phyloP scores from a whole-genome alignment of 2,329 filamentous ascomycete genomes.

The Phaeophleospora eucalypticola region DNA sequence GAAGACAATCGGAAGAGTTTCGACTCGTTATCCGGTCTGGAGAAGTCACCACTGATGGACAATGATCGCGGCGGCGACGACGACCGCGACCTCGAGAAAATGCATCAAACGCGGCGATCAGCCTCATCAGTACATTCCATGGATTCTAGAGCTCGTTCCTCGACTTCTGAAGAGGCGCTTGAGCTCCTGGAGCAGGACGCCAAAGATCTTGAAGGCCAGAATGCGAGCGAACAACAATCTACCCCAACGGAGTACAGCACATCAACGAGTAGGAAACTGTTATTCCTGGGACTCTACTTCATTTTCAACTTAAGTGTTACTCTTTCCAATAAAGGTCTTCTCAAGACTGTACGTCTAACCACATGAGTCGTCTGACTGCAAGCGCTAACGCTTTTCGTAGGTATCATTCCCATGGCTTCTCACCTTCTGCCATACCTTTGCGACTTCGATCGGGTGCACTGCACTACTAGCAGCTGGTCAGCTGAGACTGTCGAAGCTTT shows the following conservation, averaged over 20 bases:
- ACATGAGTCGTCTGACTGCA: neutral
- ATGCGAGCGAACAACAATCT: neutral
- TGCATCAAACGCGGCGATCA: too few relatives aligned
- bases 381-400: slow-evolving; percentile 30
- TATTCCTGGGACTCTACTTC: slow-evolving; percentile 42
- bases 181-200: slow-evolving; percentile 10
- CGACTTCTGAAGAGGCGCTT: slow-evolving; percentile 10
- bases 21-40: too few relatives aligned
- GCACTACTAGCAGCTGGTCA: slow-evolving; percentile 50
- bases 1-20: too few relatives aligned
- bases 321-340: slow-evolving; percentile 58
- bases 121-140: slow-evolving; percentile 10
- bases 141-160: slow-evolving; percentile 9
- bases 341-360: slow-evolving; percentile 36
- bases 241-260: slow-evolving; percentile 19
- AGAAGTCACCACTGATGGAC: too few relatives aligned
- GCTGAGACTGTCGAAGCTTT: slow-evolving; percentile 52
- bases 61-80: too few relatives aligned
- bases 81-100: too few relatives aligned
- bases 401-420: slow-evolving; percentile 60
- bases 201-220: neutral
- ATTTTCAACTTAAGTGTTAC: slow-evolving; percentile 48
- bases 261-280: slow-evolving; percentile 24
- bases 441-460: slow-evolving; percentile 54
- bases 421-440: slow-evolving; percentile 55